These are phyloP conservation scores for Penicillium mononematosum DNA, from an alignment of 495 filamentous ascomycete genomes.

Conservation along the genomic window DNA sequence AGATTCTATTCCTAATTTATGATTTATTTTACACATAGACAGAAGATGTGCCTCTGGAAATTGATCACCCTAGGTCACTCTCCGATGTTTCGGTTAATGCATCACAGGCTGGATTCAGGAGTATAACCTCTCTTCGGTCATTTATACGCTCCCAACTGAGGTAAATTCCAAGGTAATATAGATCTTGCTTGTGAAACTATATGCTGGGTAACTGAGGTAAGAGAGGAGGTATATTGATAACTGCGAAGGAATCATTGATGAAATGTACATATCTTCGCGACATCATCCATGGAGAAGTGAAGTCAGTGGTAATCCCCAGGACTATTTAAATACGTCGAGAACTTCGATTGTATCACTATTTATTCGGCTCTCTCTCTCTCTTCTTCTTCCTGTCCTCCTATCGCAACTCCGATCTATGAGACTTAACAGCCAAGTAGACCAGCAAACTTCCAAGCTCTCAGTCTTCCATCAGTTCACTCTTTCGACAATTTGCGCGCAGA, in stretches of 20 bases:
- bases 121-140: not conserved
- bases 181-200: not conserved
- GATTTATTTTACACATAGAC: not conserved
- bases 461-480: not conserved
- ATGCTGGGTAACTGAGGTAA: not conserved
- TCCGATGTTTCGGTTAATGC: not conserved
- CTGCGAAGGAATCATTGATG: not conserved
- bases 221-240: not conserved
- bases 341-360: not conserved
- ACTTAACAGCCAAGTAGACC: not conserved
- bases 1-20: not conserved
- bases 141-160: not conserved
- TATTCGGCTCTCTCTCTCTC: not conserved
- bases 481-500: not conserved
- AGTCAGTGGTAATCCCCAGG: not conserved
- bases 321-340: no score
- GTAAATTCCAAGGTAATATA: not conserved
- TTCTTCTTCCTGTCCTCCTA: not conserved
- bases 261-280: not conserved
- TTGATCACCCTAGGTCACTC: not conserved
- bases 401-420: not conserved
- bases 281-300: not conserved
- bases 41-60: not conserved
- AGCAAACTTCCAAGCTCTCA: not conserved
- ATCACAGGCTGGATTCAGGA: not conserved